phyloP scores from a whole-genome alignment of 345 rosid species.

The Eucalyptus cladocalyx region DNA sequence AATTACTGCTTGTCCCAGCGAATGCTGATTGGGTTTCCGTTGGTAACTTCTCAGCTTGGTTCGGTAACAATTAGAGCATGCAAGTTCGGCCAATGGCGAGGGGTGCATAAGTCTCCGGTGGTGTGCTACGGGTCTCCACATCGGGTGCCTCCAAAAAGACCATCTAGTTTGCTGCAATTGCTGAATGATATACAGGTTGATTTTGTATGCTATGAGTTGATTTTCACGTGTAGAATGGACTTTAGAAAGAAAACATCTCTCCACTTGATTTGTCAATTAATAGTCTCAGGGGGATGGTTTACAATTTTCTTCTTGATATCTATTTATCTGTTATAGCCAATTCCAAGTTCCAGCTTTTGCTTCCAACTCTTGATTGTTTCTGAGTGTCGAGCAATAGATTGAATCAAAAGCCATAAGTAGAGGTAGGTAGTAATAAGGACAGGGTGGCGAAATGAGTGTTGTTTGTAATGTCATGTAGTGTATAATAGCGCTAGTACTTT shows the following conservation, averaged over 20 bases:
- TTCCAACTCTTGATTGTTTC: not conserved
- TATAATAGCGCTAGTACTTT: not conserved
- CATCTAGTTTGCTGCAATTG: no score
- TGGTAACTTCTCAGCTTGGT: no score
- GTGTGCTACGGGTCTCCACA: no score
- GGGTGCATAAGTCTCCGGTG: no score
- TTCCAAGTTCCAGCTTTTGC: not conserved
- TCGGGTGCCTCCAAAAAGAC: no score
- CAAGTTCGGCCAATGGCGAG: accelerated
- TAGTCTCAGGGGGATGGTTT: not conserved
- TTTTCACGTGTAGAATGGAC: no score
- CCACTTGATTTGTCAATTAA: not conserved
- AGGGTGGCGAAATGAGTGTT: not conserved
- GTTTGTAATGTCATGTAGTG: not conserved
- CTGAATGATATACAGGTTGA: no score
- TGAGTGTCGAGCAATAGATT: not conserved
- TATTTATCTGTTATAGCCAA: not conserved
- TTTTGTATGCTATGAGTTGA: no score
- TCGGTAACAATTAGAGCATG: no score
- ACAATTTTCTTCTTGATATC: not conserved
- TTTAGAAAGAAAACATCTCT: not conserved
- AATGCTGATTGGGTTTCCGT: no score
- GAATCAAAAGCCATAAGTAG: not conserved
- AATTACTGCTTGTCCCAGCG: no score
- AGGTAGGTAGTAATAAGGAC: not conserved